A percentile compares a stretch with the other conserved stretches of the same genome.
phyloP scores from a whole-genome alignment of 2,329 filamentous ascomycete species.

The Trichocomaceae sp. region DNA sequence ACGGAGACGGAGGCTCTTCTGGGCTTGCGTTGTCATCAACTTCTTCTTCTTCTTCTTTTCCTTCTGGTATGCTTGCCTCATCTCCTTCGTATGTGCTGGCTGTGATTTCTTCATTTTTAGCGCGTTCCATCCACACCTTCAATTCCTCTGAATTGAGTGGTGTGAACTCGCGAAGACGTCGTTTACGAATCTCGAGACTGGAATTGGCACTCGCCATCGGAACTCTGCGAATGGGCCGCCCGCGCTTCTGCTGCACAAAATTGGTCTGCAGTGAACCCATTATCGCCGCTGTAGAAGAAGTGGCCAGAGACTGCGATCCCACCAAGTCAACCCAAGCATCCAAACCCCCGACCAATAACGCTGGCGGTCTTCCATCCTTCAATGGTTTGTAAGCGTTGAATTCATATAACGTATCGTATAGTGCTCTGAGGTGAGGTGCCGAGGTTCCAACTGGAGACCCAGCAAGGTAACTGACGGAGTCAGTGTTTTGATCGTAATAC shows the following conservation, averaged over 20 bases:
- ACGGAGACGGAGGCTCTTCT: slow-evolving; percentile 43
- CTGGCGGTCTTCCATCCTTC: slow-evolving; percentile 58
- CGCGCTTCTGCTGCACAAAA: slow-evolving; percentile 30
- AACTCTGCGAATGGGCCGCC: slow-evolving; percentile 47
- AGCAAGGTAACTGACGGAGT: slow-evolving; percentile 51
- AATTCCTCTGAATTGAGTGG: slow-evolving; percentile 77
- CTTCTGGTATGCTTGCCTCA: slow-evolving; percentile 24
- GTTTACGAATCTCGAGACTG: slow-evolving; percentile 50
- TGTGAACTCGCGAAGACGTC: slow-evolving; percentile 54
- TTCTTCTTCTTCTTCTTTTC: slow-evolving; percentile 22
- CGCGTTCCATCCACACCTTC: slow-evolving; percentile 68
- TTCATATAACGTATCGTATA: slow-evolving; percentile 73
- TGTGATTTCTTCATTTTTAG: slow-evolving; percentile 59
- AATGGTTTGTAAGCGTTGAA: slow-evolving; percentile 76
- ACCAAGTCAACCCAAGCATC: slow-evolving; percentile 82
- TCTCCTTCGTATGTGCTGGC: slow-evolving; percentile 37
- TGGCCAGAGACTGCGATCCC: slow-evolving; percentile 59
- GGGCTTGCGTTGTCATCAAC: slow-evolving; percentile 40
- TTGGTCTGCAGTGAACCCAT: slow-evolving; percentile 40
- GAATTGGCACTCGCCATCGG: slow-evolving; percentile 47
- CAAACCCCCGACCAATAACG: slow-evolving; percentile 73
- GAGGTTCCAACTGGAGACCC: slow-evolving; percentile 41
- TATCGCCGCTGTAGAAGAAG: slow-evolving; percentile 49
- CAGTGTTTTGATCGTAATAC: slow-evolving; percentile 72
- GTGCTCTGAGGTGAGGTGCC: slow-evolving; percentile 56